A percentile compares a stretch with the other conserved stretches of the same genome.
Evolutionary conservation across 1,284 basidiomycete genomes (phyloP).

Genomic region (Cutaneotrichosporon sp.): DNA sequence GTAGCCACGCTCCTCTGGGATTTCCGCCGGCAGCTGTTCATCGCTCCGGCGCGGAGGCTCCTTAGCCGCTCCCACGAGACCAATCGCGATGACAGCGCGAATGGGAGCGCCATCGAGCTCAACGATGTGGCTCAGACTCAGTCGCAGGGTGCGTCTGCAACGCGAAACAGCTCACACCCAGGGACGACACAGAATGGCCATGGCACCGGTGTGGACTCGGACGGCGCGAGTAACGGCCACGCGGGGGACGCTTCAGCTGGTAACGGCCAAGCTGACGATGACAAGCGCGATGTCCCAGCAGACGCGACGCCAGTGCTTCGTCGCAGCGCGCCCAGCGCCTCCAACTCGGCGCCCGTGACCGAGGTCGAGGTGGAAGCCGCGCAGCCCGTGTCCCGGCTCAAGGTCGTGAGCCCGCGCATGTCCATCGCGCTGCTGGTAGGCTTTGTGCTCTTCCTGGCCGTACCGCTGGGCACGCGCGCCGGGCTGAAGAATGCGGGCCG

Average conservation of each 20-base stretch:
- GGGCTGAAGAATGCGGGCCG: slow-evolving; percentile 42
- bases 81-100: background rate
- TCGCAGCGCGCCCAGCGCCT: too few species aligned
- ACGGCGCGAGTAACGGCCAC: too few species aligned
- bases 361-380: background rate
- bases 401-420: slow-evolving; percentile 29
- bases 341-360: background rate
- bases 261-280: too few species aligned
- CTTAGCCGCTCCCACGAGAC: background rate
- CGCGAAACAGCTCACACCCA: background rate
- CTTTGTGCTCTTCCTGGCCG: slow-evolving; percentile 40
- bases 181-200: too few species aligned
- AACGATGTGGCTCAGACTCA: background rate
- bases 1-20: slow-evolving; percentile 40
- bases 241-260: too few species aligned
- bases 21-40: slow-evolving; percentile 22
- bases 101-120: background rate
- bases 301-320: background rate
- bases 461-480: slow-evolving; percentile 28
- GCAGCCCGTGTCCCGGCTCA: slow-evolving; percentile 6
- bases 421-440: slow-evolving; percentile 33
- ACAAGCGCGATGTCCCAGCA: background rate
- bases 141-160: background rate
- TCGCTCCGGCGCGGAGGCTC: background rate
- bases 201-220: too few species aligned